Conservation (phyloP, 2,329 filamentous ascomycete genomes). For the Chaetoscypha palmicola region DNA sequence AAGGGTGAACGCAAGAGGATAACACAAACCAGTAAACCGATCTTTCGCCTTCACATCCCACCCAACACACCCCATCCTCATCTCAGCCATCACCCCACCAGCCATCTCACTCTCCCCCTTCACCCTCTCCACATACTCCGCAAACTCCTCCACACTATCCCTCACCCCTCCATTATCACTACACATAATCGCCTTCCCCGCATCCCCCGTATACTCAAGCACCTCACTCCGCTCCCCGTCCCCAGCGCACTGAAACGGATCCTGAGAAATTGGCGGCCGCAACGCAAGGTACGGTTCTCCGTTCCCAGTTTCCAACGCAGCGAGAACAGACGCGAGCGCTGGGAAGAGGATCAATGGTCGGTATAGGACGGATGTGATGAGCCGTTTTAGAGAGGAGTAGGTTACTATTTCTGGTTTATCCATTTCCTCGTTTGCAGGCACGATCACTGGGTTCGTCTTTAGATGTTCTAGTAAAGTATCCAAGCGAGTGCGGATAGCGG, state of each 20-base stretch:
- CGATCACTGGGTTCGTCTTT: conserved; percentile 29
- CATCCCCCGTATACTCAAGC: conserved; percentile 1
- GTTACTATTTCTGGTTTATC: conserved; percentile 24
- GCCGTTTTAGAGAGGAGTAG: conserved; percentile 23
- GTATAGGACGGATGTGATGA: conserved; percentile 27
- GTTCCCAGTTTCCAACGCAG: conserved; percentile 33
- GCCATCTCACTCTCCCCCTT: conserved; percentile 34
- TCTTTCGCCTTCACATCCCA: conserved; percentile 30
- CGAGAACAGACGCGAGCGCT: conserved; percentile 22
- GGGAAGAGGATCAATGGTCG: conserved; percentile 27
- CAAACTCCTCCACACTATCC: conserved; percentile 22
- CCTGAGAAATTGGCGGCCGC: conserved; percentile 4
- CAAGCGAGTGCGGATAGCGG: conserved; percentile 20
- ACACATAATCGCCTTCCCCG: conserved; percentile 25
- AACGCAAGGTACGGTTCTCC: conserved; percentile 34
- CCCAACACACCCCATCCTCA: conserved; percentile 31
- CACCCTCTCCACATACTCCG: conserved; percentile 19
- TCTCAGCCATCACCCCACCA: conserved; percentile 38
- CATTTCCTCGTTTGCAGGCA: conserved; percentile 9
- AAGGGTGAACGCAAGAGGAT: too few species aligned
- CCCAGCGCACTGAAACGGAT: conserved; percentile 13
- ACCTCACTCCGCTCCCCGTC: neutral
- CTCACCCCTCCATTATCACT: conserved; percentile 21
- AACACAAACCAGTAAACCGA: conserved; percentile 23
- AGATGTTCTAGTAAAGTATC: conserved; percentile 35